Evolutionary conservation across 345 rosid species (phyloP), one percentile per base, ranked within the genome.

Genomic region (Linum usitatissimum): DNA sequence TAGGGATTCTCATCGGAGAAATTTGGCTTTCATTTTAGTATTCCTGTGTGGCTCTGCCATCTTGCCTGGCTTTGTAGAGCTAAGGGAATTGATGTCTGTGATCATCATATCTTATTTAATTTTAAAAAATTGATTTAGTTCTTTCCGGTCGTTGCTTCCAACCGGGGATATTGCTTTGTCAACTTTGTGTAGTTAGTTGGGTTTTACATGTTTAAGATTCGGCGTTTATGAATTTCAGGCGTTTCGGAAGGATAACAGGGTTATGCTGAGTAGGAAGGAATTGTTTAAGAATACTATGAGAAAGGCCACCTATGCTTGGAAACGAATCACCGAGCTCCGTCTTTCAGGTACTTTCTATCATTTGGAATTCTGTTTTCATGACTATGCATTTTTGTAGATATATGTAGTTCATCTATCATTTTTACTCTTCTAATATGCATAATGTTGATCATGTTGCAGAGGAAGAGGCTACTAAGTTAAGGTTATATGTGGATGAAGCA

Each of bases 221-320:
- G 14, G 55, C 9, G 21, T 59, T 56, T 53, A 3, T 66, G 30
- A 64, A 10, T 40, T 23, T 18, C 76, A 90, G 99, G 92, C 71
- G 2, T 94, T 94, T 64, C 69, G 67, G 57, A 94, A 94, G 76
- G 96, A 92, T 73, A 73, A 85, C 66, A 79, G 97, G 71, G 63
- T 69, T 71, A 51, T 73, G 84, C 68, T 90, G 54, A 64, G 76
- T 60, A 85, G 99, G 88, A 90, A 90, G 75, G 99, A 90, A n/a
- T 73, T 94, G 79, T 90, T 90, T 75, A 90, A 86, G 68, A 88
- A 80, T 66, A 90, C 97, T 34, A 66, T 90, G 78, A 82, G 78
- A 53, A 94, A 94, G 78, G 80, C 86, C n/a, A 82, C 86, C 64
- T 71, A 94, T 79, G 97, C 97, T 0, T 94, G 87, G 87, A 94